Evolutionary conservation across 2,329 filamentous ascomycete genomes (phyloP).

Genomic region (Trichoderma lentiforme): DNA sequence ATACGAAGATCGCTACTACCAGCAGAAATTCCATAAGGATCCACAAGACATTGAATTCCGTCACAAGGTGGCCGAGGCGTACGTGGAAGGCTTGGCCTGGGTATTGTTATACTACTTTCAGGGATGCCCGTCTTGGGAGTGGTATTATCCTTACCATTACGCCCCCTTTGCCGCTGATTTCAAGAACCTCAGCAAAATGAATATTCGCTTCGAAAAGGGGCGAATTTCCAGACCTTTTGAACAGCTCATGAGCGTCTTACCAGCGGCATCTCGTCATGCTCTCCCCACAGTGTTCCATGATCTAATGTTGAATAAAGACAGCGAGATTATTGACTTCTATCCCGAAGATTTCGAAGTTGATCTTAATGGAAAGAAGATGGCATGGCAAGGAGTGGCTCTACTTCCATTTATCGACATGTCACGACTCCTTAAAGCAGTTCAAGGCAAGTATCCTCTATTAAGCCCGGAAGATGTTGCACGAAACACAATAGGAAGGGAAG

Average conservation of each 20-base stretch:
- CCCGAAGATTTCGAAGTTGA: constrained; percentile 91
- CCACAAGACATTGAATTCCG: constrained; percentile 81
- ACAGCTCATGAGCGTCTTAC: constrained; percentile 96
- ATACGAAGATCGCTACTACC: constrained; percentile 93
- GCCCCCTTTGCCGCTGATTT: constrained; percentile 97
- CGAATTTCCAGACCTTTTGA: constrained; percentile 88
- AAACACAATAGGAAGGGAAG: constrained; percentile 77
- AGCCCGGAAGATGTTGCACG: constrained; percentile 72
- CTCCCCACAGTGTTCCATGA: constrained; percentile 85
- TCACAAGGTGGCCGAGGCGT: constrained; percentile 82
- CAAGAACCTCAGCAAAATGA: constrained; percentile 73
- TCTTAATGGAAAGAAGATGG: constrained; percentile 96
- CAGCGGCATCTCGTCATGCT: constrained; percentile 87
- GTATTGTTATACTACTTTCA: constrained; percentile 97
- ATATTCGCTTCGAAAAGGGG: constrained; percentile 79
- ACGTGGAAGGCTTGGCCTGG: constrained; percentile 93
- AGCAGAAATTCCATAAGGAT: constrained; percentile 88
- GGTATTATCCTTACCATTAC: constrained; percentile 99
- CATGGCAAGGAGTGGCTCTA: constrained; percentile 93
- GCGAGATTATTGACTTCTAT: constrained; percentile 95
- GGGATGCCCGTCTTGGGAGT: constrained; percentile 96
- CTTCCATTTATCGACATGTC: constrained; percentile 95
- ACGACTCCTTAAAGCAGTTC: constrained; percentile 76
- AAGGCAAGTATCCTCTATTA: constrained; percentile 75
- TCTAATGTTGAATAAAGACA: constrained; percentile 84